phyloP scores from a whole-genome alignment of 2,329 filamentous ascomycete species.

The Neurospora sp. region DNA sequence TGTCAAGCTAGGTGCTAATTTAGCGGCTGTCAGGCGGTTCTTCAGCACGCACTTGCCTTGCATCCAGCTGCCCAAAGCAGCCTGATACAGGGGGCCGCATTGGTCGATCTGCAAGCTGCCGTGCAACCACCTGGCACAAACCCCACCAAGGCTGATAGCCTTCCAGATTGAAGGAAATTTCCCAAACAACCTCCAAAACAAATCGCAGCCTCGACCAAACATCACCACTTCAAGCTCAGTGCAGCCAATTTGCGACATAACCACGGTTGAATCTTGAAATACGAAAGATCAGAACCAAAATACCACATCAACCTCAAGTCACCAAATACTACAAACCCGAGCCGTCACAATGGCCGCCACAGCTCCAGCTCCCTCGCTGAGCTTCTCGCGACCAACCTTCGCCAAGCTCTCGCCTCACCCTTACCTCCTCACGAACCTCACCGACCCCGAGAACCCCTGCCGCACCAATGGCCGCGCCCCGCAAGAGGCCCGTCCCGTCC shows the following conservation, averaged over 20 bases:
- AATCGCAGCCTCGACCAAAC: background rate
- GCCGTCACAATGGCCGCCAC: constrained; percentile 1
- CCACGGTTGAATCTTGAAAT: background rate
- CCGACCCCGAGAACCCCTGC: constrained; percentile 38
- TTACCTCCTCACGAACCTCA: constrained; percentile 82
- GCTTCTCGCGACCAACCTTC: constrained; percentile 59
- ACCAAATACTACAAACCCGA: background rate
- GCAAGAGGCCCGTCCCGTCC: constrained; percentile 59
- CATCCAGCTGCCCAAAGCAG: background rate
- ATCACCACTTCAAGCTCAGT: background rate
- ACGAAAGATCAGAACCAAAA: background rate
- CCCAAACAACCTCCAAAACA: background rate
- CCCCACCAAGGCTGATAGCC: constrained; percentile 7
- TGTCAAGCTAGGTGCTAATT: background rate
- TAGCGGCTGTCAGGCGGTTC: background rate
- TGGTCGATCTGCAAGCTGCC: background rate
- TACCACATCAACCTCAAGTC: background rate
- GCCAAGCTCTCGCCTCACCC: constrained; percentile 83
- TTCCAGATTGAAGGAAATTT: constrained; percentile 5
- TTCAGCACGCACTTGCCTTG: background rate
- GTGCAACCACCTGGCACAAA: background rate
- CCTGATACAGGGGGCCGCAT: background rate
- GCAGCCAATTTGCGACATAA: background rate
- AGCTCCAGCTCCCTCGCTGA: constrained; percentile 20
- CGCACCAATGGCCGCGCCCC: constrained; percentile 76